These are phyloP conservation scores for Psophocarpus tetragonolobus DNA, from an alignment of 306 rosid genomes.

Conservation along the genomic window DNA sequence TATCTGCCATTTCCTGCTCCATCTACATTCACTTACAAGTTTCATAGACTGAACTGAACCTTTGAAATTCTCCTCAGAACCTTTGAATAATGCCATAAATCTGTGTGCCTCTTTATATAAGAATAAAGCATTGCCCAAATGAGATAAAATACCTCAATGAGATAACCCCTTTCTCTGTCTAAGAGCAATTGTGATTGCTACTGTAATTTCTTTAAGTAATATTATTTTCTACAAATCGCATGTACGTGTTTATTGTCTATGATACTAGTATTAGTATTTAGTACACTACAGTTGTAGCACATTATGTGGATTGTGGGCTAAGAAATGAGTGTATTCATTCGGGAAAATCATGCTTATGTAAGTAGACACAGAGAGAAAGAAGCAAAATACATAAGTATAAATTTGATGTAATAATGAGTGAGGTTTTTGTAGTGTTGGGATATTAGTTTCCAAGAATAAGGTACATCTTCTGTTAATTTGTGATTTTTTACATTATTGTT, in stretches of 20 bases:
- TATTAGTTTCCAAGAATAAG: neutral
- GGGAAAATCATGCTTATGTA: neutral
- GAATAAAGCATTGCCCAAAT: neutral
- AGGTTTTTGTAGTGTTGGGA: neutral
- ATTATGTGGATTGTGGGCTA: neutral
- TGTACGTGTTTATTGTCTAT: neutral
- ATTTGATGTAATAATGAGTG: neutral
- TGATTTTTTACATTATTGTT: no score
- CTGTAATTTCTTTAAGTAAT: neutral
- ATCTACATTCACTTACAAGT: slow-evolving; percentile 14
- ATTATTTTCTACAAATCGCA: neutral
- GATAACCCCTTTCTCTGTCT: neutral
- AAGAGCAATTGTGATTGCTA: neutral
- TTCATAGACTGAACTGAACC: no score
- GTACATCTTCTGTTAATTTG: no score
- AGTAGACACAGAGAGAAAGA: neutral
- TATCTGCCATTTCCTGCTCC: slow-evolving; percentile 34
- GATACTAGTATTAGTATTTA: neutral
- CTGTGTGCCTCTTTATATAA: neutral
- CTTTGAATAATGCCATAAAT: neutral
- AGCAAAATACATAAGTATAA: neutral
- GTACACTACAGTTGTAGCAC: neutral
- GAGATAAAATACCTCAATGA: neutral
- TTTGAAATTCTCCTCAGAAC: no score
- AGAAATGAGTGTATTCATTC: neutral